Evolutionary conservation across 345 rosid species (phyloP), one percentile per base, ranked within the genome.

Genomic region (Raphanus sativus): DNA sequence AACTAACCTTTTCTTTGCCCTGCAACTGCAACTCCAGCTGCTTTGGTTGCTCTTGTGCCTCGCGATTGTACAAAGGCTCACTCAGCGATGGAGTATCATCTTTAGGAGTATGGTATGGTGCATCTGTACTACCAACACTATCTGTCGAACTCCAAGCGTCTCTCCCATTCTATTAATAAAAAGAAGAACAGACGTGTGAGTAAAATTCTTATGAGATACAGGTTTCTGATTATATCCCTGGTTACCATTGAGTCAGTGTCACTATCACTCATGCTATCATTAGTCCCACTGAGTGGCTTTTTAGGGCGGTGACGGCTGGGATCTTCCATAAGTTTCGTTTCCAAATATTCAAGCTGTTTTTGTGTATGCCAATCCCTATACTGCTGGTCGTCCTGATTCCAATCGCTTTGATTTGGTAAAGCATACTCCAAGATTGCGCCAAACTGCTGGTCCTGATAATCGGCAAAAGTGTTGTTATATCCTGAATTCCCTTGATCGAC

Each of bases 221-320:
- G 4, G 15, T 69, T n/a, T 38, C 15, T 28, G 50, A 8, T 59
- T 48, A 5, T 34, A 6, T 64, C n/a, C n/a, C n/a, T 8, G 71
- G 11, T 65, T 77, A 77, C 81, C 76, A 17, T 65, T 58, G 81
- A 77, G 67, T 65, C 75, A 63, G 70, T 62, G 55, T 77, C 81
- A 65, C 4, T 6, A 21, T 77, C 81, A 65, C 76, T 30, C 1
- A 28, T 2, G 76, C 71, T 55, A n/a, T 42, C 34, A 34, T 48
- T 55, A 1, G 54, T 3, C 16, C 67, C 42, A 9, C 45, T 24
- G 3, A 71, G 68, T 6, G 81, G 72, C 4, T 59, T 59, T 59
- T 45, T 71, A 0, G 81, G 77, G 12, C 21, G 62, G 67, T 77
- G 0, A 10, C n/a, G 10, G 60, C 8, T 71, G 55, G 0, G 21